Evolutionary conservation across 352 stramenopile genomes (phyloP), one percentile per base, ranked within the genome.

Genomic region (Globisporangium echinulatum): DNA sequence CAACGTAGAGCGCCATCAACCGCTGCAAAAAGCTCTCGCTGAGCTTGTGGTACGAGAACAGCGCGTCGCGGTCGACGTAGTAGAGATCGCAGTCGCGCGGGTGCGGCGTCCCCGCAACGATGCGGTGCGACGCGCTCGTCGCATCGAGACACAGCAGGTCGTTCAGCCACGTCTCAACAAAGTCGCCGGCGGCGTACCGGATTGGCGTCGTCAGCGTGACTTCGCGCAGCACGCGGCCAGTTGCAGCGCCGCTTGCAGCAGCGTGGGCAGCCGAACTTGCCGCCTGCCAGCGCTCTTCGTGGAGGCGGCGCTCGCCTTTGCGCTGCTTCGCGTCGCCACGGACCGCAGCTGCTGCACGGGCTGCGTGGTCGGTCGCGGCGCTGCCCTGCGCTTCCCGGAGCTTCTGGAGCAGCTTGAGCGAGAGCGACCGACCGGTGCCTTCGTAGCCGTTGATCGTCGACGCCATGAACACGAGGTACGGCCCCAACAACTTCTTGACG

Each of bases 391-490:
- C 77, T 59, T 99, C 90, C 14, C 97, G 85, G 37, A 99, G 80
- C 73, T 99, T 97, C 56, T 99, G 96, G 62, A 99, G 92, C 11
- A 99, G 83, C 79, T 99, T 99, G 38, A 99, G 82, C 61, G 96
- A 99, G 15, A 99, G 77, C 55, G 97, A 98, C 51, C 98, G 75
- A 25, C 98, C 98, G 5, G 98, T 99, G 50, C 98, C 98, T 88
- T 99, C 98, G 72, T 99, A 99, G 42, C 98, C 98, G 74, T 99
- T 99, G 50, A 99, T 95, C 4, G 98, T 99, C 37, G 96, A 99
- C 64, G 94, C 98, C 72, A 99, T 88, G 68, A 99, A 99, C 10
- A 98, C 97, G 8, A 99, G 74, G 72, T 98, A 98, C 42, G 92
- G 86, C 0, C 95, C 94, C 44, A 99, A 85, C 39, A 99, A 72